Percentiles rank a stretch among this genome's conserved stretches.
Conservation (phyloP, 2,329 filamentous ascomycete species). For the Chalara sp. region DNA sequence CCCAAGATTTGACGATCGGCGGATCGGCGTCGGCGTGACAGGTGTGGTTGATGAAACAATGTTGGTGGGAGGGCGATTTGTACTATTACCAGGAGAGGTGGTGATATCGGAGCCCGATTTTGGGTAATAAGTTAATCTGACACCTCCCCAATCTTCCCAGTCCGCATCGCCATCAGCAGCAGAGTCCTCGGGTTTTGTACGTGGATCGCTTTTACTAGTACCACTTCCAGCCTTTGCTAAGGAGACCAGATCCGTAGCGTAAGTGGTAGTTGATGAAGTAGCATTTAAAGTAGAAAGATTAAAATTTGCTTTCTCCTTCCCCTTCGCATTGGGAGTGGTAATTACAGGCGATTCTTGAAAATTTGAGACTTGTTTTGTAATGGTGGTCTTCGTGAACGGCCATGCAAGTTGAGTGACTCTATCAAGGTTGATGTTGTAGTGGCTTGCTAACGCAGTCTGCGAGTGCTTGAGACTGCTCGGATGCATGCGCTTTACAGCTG, state of each 20-base stretch:
- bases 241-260: slow-evolving; percentile 78
- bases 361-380: slow-evolving; percentile 37
- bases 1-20: slow-evolving; percentile 27
- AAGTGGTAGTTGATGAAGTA: slow-evolving; percentile 45
- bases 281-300: slow-evolving; percentile 26
- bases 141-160: slow-evolving; percentile 75
- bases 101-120: slow-evolving; percentile 23
- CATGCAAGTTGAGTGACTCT: slow-evolving; percentile 76
- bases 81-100: slow-evolving; percentile 13
- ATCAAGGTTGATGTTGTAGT: slow-evolving; percentile 75
- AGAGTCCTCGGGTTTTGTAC: slow-evolving; percentile 21
- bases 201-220: slow-evolving; percentile 25
- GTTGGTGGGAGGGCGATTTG: slow-evolving; percentile 20
- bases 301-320: slow-evolving; percentile 62
- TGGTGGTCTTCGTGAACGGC: slow-evolving; percentile 71
- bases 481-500: slow-evolving; percentile 70
- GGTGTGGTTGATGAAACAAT: slow-evolving; percentile 21
- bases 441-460: slow-evolving; percentile 67
- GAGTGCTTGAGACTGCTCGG: slow-evolving; percentile 54
- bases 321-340: slow-evolving; percentile 56
- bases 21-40: slow-evolving; percentile 26
- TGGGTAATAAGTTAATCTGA: slow-evolving; percentile 73
- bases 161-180: slow-evolving; percentile 28
- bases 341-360: slow-evolving; percentile 42
- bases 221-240: slow-evolving; percentile 54